These are phyloP conservation scores for Colletotrichum abscissum DNA, from an alignment of 2,329 filamentous ascomycete genomes.

Conservation along the genomic window DNA sequence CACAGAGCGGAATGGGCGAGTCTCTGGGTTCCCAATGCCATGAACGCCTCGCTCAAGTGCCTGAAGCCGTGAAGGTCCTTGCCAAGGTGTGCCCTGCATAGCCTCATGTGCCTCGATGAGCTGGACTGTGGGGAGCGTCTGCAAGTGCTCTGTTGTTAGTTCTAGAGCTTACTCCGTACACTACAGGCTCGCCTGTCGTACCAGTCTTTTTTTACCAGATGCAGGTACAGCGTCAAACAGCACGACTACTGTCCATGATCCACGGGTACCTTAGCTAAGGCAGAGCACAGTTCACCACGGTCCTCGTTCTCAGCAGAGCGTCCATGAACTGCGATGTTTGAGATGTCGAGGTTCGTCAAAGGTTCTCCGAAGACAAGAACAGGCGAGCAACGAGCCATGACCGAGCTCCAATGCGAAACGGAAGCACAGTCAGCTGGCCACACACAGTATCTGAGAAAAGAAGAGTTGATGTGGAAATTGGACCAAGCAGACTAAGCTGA, in stretches of 20 bases:
- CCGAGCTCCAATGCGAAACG: conserved; percentile 28
- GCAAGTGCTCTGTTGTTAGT: background rate
- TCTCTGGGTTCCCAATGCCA: conserved; percentile 20
- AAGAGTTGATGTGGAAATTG: background rate
- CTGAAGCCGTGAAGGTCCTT: background rate
- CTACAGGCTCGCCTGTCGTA: background rate
- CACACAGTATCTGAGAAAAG: background rate
- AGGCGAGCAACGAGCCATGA: background rate
- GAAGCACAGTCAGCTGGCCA: background rate
- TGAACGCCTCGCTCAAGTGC: conserved; percentile 26
- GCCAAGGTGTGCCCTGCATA: conserved; percentile 25
- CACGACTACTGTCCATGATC: background rate
- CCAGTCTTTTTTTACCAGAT: background rate
- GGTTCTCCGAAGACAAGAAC: background rate
- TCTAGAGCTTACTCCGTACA: background rate
- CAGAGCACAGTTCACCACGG: conserved; percentile 8
- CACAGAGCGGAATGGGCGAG: conserved; percentile 24
- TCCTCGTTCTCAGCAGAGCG: conserved; percentile 1
- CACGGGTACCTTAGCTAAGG: background rate
- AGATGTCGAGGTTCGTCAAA: background rate
- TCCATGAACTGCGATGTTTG: background rate
- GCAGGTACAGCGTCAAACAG: background rate
- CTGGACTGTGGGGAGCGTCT: conserved; percentile 4
- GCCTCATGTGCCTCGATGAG: conserved; percentile 1
- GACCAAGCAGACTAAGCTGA: background rate